These are phyloP conservation scores for Telfairia occidentalis DNA, from an alignment of 331 rosid genomes.

Conservation along the genomic window DNA sequence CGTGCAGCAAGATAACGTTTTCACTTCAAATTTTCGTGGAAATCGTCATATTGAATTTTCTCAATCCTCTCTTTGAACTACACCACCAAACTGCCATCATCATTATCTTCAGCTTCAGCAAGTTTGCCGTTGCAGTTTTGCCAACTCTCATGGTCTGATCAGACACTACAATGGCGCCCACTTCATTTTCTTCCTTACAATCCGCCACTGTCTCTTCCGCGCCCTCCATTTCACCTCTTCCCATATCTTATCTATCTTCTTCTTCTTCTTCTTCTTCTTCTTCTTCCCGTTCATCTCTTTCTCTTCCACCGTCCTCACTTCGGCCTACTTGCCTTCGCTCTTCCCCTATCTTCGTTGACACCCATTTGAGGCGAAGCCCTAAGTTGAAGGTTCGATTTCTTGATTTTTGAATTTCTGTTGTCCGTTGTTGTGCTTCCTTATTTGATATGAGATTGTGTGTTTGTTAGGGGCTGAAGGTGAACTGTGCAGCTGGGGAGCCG, in stretches of 20 bases:
- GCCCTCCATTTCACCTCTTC: conserved; percentile 26
- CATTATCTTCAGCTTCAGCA: neutral
- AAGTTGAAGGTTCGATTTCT: conserved; percentile 32
- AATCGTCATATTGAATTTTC: neutral
- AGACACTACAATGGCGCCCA: conserved; percentile 31
- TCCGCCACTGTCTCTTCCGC: conserved; percentile 27
- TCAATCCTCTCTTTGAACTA: neutral
- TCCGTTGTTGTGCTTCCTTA: neutral
- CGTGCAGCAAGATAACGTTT: too few relatives aligned
- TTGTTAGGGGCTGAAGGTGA: conserved; percentile 36
- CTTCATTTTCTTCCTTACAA: conserved; percentile 33
- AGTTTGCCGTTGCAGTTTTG: neutral
- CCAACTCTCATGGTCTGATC: neutral
- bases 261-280: conserved; percentile 8
- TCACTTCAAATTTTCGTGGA: neutral
- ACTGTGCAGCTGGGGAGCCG: conserved; percentile 47
- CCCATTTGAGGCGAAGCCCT: conserved; percentile 20
- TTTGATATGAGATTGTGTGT: conserved; percentile 3
- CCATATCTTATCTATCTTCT: conserved; percentile 15
- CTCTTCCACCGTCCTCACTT: conserved; percentile 27
- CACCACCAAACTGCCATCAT: neutral
- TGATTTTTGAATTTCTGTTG: neutral
- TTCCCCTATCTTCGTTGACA: conserved; percentile 15
- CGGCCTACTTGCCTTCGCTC: conserved; percentile 27
- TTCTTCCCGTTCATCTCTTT: conserved; percentile 19